Evolutionary conservation across 257 asterid species (phyloP).

Genomic region (Buddleja alternifolia): DNA sequence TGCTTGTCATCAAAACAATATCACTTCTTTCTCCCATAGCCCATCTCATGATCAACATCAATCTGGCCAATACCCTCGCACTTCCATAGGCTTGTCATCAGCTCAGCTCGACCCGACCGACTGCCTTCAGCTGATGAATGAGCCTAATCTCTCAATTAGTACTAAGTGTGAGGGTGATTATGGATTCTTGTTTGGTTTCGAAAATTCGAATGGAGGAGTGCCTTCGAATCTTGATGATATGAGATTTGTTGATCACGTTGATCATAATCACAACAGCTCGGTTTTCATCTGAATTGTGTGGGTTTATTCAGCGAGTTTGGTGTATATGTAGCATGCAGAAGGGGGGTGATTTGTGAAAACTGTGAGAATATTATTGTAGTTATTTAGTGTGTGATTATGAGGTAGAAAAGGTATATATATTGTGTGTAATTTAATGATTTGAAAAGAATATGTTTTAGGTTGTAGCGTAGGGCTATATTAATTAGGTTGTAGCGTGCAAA

Average conservation of each 20-base stretch:
- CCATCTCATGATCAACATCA: constrained; percentile 16
- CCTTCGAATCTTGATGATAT: constrained; percentile 21
- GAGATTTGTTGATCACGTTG: constrained; percentile 40
- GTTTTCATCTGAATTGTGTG: constrained; percentile 43
- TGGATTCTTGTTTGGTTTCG: constrained; percentile 45
- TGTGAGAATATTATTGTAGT: constrained; percentile 24
- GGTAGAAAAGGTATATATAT: neutral
- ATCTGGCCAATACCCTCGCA: constrained; percentile 38
- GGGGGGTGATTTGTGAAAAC: neutral
- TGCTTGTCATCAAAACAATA: constrained; percentile 34
- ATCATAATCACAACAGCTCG: constrained; percentile 40
- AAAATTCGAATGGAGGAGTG: constrained; percentile 24
- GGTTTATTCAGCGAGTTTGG: neutral
- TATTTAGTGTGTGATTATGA: constrained; percentile 28
- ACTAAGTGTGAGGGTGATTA: constrained; percentile 47
- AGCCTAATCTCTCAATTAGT: constrained; percentile 19
- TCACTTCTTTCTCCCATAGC: constrained; percentile 30
- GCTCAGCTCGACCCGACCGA: constrained; percentile 10
- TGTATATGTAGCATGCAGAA: constrained; percentile 11
- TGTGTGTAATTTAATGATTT: constrained; percentile 28
- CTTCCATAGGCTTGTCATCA: constrained; percentile 30
- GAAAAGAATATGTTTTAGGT: constrained; percentile 24
- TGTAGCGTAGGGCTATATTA: neutral
- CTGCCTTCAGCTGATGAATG: constrained; percentile 25
- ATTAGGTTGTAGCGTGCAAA: neutral